These are phyloP conservation scores for Funneliformis mosseae DNA, from an alignment of 192 early-diverging fungal species.

Conservation along the genomic window DNA sequence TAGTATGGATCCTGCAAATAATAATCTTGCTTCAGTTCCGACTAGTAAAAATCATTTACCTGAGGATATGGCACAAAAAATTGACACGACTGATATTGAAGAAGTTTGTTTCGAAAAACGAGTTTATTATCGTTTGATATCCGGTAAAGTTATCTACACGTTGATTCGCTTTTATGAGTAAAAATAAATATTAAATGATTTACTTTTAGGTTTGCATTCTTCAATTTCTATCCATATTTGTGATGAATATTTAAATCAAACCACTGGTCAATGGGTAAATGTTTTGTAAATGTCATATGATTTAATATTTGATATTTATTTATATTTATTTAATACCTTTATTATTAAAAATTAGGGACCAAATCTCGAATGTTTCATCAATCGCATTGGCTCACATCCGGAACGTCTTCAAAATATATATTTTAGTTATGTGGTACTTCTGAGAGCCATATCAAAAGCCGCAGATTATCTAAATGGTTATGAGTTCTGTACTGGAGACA, in stretches of 20 bases:
- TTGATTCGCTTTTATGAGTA: neutral
- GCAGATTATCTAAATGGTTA: slow-evolving; percentile 72
- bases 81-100: slow-evolving; percentile 35
- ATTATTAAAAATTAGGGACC: slow-evolving; percentile 51
- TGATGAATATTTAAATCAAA: slow-evolving; percentile 86
- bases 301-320: neutral
- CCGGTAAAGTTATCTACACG: slow-evolving; percentile 39
- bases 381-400: slow-evolving; percentile 84
- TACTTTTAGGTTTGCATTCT: slow-evolving; percentile 74
- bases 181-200: neutral
- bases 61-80: neutral
- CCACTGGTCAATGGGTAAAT: slow-evolving; percentile 84
- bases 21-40: slow-evolving; percentile 34
- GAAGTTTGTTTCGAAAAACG: slow-evolving; percentile 81
- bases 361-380: slow-evolving; percentile 89
- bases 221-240: slow-evolving; percentile 99
- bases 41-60: slow-evolving; percentile 38
- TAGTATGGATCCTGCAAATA: slow-evolving; percentile 53
- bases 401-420: slow-evolving; percentile 96
- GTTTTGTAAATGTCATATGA: neutral
- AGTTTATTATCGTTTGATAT: slow-evolving; percentile 77
- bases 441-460: slow-evolving; percentile 86
- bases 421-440: slow-evolving; percentile 87
- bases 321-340: neutral
- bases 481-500: slow-evolving; percentile 69